A percentile compares a stretch with the other conserved stretches of the same genome.
Evolutionary conservation across 208 protist genomes (phyloP).

Genomic region (Leishmania major): DNA sequence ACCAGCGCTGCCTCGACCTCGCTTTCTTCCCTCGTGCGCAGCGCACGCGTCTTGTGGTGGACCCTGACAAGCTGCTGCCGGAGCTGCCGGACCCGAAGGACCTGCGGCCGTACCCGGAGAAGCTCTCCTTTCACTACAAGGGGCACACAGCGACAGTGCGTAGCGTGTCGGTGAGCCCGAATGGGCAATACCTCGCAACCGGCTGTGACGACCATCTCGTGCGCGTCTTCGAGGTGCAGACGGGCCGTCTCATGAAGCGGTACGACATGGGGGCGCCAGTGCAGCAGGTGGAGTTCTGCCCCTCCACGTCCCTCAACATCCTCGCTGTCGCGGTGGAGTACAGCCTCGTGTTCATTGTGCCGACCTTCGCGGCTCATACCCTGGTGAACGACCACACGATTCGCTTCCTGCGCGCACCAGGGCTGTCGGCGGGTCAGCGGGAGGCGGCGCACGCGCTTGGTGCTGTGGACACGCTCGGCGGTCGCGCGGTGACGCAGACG

Average conservation of each 20-base stretch:
- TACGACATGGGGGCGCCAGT: slow-evolving; percentile 91
- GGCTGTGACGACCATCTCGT: slow-evolving; percentile 97
- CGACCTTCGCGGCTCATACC: slow-evolving; percentile 79
- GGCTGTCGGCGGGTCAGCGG: slow-evolving; percentile 38
- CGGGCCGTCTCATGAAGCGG: slow-evolving; percentile 94
- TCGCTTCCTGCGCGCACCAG: slow-evolving; percentile 82
- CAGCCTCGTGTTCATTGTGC: slow-evolving; percentile 89
- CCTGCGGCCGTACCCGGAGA: slow-evolving; percentile 98
- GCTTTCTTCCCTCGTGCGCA: slow-evolving; percentile 97
- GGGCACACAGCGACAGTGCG: slow-evolving; percentile 96
- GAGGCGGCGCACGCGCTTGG: slow-evolving; percentile 27
- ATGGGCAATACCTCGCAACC: slow-evolving; percentile 97
- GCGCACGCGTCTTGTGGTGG: slow-evolving; percentile 90
- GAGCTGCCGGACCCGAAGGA: slow-evolving; percentile 97
- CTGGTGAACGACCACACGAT: slow-evolving; percentile 89
- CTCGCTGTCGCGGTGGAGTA: slow-evolving; percentile 91
- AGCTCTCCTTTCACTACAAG: slow-evolving; percentile 95
- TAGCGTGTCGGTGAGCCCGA: slow-evolving; percentile 94
- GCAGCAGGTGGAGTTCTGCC: slow-evolving; percentile 95
- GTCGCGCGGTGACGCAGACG: slow-evolving; percentile 82
- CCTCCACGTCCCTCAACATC: slow-evolving; percentile 87
- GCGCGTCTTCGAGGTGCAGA: slow-evolving; percentile 98
- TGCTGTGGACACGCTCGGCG: slow-evolving; percentile 65
- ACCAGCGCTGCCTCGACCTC: slow-evolving; percentile 99
- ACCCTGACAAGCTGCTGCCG: slow-evolving; percentile 97